Conservation (phyloP, 129 eudicot species). For the Chrysanthemum makinoi region DNA sequence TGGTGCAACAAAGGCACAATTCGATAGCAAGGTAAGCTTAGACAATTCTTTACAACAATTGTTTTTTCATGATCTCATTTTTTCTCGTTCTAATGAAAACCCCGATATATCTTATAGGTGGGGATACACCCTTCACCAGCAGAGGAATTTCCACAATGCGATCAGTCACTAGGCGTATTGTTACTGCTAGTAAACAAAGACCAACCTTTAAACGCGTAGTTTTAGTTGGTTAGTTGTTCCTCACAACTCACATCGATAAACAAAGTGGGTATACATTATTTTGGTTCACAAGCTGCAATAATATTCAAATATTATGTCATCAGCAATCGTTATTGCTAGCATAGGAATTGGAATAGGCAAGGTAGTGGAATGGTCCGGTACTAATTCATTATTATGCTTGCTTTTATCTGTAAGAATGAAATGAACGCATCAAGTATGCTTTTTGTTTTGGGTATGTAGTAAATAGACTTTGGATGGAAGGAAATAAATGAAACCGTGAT, state of each 20-base stretch:
- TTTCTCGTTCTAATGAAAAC: slow-evolving; percentile 3
- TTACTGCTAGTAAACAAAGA: slow-evolving; percentile 63
- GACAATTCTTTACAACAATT: not conserved
- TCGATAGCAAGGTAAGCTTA: slow-evolving; percentile 85
- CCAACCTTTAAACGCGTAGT: slow-evolving; percentile 23
- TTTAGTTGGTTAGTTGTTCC: slow-evolving; percentile 10
- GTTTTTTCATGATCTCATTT: not conserved
- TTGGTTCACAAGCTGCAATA: slow-evolving; percentile 9
- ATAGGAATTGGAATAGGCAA: slow-evolving; percentile 12
- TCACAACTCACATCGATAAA: slow-evolving; percentile 1
- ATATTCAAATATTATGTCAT: no score
- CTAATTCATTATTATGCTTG: no score
- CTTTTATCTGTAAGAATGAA: no score
- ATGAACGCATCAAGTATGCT: no score
- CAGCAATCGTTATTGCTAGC: slow-evolving; percentile 5
- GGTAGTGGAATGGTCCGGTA: no score
- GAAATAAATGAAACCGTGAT: not conserved
- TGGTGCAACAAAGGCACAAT: slow-evolving; percentile 97
- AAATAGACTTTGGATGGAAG: not conserved
- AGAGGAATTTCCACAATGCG: slow-evolving; percentile 94
- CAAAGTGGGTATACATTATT: slow-evolving; percentile 12
- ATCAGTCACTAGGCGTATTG: slow-evolving; percentile 60
- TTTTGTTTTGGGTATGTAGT: no score
- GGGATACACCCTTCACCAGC: slow-evolving; percentile 99
- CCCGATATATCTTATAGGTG: slow-evolving; percentile 42